Base-by-base conservation (phyloP, 257 asterid genomes). In the Eucommia ulmoides region DNA sequence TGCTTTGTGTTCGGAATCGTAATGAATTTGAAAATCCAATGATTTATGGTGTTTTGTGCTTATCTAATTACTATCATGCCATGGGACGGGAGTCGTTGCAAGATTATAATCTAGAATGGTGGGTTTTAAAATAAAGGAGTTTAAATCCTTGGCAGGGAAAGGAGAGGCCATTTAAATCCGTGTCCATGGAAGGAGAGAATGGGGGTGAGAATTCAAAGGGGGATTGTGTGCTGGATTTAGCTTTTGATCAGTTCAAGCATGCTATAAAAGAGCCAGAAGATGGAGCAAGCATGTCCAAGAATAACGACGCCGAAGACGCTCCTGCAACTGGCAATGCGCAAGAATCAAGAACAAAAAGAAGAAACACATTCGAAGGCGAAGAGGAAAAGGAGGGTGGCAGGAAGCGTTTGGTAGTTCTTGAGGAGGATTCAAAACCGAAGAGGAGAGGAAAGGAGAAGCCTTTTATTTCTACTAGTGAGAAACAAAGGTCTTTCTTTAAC, bases 371-470 rank as follows among this genome's bases (percentile, higher is more conserved):
- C 46, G 52, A 51, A 22, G 20, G 5, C 20, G 22, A 19, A 26
- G 45, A 55, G 59, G 48, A 62, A 38, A 74, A 88, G 66, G 41
- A 59, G 53, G 19, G 65, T 22, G 21, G 57, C 52, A 45, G 66
- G 50, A 79, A 77, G 73, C 67, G 63, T 52, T 19, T 84, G 73
- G 86, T 65, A 41, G 86, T 77, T 54, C 86, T 84, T 54, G 97
- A 92, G 67, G 95, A 69, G 55, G 84, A 71, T 63, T 62, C 73
- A 14, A 78, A 50, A 50, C 68, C 77, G 22, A 54, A 22, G 51
- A 64, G 29, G 22, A 55, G 71, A 23, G 57, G 67, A 56, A 68
- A 60, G 53, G 52, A 25, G 77, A 76, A 53, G 67, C 50, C 0
- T 15, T 11, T 29, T n/a, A 24, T 59, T 26, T n/a, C n/a, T n/a